Percentiles rank a stretch among this genome's conserved stretches.
Conservation (phyloP, 2,329 filamentous ascomycete genomes). For the Fusarium staphyleae region DNA sequence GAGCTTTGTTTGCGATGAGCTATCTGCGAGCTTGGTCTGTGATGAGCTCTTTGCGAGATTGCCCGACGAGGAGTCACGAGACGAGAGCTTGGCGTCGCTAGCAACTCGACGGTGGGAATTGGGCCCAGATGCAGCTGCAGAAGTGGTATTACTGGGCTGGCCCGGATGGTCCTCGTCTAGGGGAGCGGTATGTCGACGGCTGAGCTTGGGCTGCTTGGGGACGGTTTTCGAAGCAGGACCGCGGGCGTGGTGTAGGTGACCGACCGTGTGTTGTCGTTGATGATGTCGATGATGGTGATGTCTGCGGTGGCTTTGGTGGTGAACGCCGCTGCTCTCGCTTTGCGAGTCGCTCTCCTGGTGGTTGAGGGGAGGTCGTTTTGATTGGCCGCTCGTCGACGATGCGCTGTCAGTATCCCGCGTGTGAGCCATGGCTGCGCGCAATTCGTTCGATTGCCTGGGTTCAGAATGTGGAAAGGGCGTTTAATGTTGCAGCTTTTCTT, state of each 20-base stretch:
- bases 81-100: conserved; percentile 58
- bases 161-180: conserved; percentile 41
- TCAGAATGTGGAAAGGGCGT: neutral
- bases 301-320: conserved; percentile 44
- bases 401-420: conserved; percentile 58
- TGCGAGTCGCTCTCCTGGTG: conserved; percentile 48
- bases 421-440: conserved; percentile 48
- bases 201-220: conserved; percentile 55
- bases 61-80: conserved; percentile 52
- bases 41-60: conserved; percentile 63
- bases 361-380: conserved; percentile 57
- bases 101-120: conserved; percentile 56
- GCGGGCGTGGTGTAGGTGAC: conserved; percentile 58
- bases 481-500: conserved; percentile 5
- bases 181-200: conserved; percentile 54
- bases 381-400: conserved; percentile 59
- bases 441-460: conserved; percentile 15
- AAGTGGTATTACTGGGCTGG: conserved; percentile 34
- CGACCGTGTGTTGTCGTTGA: conserved; percentile 47
- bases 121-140: conserved; percentile 1
- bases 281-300: conserved; percentile 45
- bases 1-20: conserved; percentile 60
- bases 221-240: conserved; percentile 61
- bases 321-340: conserved; percentile 42
- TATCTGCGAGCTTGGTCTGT: conserved; percentile 62